phyloP scores from a whole-genome alignment of 306 rosid species.

The Corylus heterophylla region DNA sequence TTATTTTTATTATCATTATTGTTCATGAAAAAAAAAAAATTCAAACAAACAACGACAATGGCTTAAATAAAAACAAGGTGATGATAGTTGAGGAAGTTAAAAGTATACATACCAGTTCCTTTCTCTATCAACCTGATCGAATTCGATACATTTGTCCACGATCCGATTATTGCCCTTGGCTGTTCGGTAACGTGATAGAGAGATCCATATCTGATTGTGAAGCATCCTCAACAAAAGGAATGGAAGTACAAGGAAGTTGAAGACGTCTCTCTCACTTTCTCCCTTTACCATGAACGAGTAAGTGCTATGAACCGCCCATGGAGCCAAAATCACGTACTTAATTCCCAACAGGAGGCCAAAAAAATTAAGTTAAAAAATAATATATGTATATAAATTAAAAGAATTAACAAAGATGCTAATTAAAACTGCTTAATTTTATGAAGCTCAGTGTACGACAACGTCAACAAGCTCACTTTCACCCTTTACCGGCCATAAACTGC shows the following conservation, averaged over 20 bases:
- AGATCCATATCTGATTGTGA: slow-evolving; percentile 36
- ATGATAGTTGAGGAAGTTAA: no score
- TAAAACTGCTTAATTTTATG: no score
- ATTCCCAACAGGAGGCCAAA: not conserved
- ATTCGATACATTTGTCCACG: slow-evolving; percentile 35
- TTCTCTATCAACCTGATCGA: slow-evolving; percentile 46
- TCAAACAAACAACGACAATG: no score
- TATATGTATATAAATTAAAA: no score
- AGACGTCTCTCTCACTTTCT: not conserved
- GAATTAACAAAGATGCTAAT: fast-evolving
- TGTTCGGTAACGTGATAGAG: slow-evolving; percentile 21
- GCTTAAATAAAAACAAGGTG: no score
- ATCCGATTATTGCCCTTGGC: slow-evolving; percentile 18
- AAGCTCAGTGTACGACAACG: no score
- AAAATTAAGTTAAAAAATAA: not conserved
- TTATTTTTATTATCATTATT: no score
- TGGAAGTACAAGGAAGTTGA: not conserved
- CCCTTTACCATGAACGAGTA: not conserved
- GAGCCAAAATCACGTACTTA: not conserved
- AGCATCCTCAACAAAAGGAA: slow-evolving; percentile 10
- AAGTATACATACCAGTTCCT: slow-evolving; percentile 25
- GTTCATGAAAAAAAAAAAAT: no score
- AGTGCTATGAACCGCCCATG: not conserved
- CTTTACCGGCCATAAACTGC: no score
- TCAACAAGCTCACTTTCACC: no score